phyloP scores from a whole-genome alignment of 2,329 filamentous ascomycete genomes.

The Fusarium anguioides region DNA sequence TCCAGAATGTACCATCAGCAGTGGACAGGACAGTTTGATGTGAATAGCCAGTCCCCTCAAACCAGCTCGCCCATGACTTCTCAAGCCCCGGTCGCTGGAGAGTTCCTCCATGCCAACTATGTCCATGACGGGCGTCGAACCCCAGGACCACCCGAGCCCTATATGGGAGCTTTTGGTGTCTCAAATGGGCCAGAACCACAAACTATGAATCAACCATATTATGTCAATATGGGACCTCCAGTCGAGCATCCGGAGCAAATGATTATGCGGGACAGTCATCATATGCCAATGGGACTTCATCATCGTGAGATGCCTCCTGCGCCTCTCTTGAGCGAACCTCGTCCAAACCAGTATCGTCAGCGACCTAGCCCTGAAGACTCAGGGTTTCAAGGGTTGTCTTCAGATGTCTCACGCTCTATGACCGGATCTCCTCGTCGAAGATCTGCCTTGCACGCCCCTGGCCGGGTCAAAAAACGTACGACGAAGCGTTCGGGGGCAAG shows the following conservation, averaged over 20 bases:
- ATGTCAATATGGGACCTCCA: slow-evolving; percentile 41
- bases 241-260: slow-evolving; percentile 45
- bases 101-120: slow-evolving; percentile 53
- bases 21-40: slow-evolving; percentile 53
- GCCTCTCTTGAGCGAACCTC: slow-evolving; percentile 42
- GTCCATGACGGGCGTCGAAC: slow-evolving; percentile 53
- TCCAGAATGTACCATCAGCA: slow-evolving; percentile 59
- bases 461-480: slow-evolving; percentile 46
- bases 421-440: slow-evolving; percentile 47
- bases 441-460: slow-evolving; percentile 26
- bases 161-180: slow-evolving; percentile 52
- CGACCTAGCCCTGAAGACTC: slow-evolving; percentile 42
- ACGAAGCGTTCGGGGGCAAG: slow-evolving; percentile 30
- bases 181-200: slow-evolving; percentile 47
- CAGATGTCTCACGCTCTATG: slow-evolving; percentile 33
- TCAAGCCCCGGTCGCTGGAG: slow-evolving; percentile 50
- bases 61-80: slow-evolving; percentile 59
- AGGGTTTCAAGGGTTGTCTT: slow-evolving; percentile 5
- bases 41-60: slow-evolving; percentile 56
- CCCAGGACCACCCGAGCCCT: slow-evolving; percentile 52
- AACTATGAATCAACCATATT: slow-evolving; percentile 46
- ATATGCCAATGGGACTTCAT: slow-evolving; percentile 42
- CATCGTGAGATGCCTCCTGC: slow-evolving; percentile 40
- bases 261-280: slow-evolving; percentile 38
- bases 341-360: slow-evolving; percentile 40